A percentile compares a stretch with the other conserved stretches of the same genome.
phyloP scores from a whole-genome alignment of 2,329 filamentous ascomycete species.

The Tolypocladium endophyticum region DNA sequence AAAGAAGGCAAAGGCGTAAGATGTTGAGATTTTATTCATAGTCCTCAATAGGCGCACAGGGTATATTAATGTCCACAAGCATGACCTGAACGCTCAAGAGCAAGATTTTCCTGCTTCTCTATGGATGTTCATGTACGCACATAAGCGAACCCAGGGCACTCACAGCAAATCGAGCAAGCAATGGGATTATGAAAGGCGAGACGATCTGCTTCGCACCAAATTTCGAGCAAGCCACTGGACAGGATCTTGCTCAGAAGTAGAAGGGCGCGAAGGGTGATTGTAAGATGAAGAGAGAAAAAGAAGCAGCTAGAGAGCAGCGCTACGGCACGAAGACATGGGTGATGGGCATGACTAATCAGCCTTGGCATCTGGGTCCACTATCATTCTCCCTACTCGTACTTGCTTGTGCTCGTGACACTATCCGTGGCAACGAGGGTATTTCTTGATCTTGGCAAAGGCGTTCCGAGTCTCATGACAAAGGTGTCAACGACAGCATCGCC shows the following conservation, averaged over 20 bases:
- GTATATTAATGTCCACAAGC: background rate
- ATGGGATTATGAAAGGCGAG: conserved; percentile 51
- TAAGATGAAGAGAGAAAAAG: conserved; percentile 32
- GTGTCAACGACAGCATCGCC: background rate
- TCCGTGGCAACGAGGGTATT: background rate
- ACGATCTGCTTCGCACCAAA: conserved; percentile 43
- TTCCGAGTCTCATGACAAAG: background rate
- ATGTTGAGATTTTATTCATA: conserved; percentile 5
- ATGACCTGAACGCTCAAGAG: too few relatives aligned
- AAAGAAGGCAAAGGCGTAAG: conserved; percentile 27
- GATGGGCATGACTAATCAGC: background rate
- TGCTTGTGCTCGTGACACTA: too few relatives aligned
- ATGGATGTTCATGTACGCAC: conserved; percentile 36
- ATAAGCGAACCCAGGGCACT: conserved; percentile 52
- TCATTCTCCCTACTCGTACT: background rate
- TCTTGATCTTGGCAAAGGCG: background rate
- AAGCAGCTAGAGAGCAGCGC: background rate
- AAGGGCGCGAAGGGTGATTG: conserved; percentile 31
- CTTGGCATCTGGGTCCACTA: background rate
- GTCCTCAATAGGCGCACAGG: background rate
- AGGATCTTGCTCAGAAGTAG: conserved; percentile 22
- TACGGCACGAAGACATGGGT: background rate
- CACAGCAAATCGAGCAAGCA: conserved; percentile 31
- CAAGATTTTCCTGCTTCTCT: too few relatives aligned
- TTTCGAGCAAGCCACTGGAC: conserved; percentile 31